Evolutionary conservation across 495 filamentous ascomycete genomes (phyloP).

Genomic region (Penicillium daleae): DNA sequence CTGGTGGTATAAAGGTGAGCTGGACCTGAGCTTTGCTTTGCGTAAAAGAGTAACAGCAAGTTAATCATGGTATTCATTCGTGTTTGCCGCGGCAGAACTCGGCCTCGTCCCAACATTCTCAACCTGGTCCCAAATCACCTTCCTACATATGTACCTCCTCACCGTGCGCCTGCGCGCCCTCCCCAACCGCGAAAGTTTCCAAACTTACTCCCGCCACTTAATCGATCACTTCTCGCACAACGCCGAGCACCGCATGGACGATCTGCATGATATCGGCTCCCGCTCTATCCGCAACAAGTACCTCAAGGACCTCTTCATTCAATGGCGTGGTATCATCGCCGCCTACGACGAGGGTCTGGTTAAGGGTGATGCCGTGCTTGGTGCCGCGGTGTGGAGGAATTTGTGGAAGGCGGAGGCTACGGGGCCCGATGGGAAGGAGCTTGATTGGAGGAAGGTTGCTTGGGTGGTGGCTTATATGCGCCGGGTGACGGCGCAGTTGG

Average conservation of each 20-base stretch:
- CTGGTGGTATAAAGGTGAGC: conserved; percentile 80
- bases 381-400: conserved; percentile 91
- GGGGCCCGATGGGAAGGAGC: conserved; percentile 51
- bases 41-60: too few relatives aligned
- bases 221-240: conserved; percentile 94
- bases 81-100: conserved; percentile 57
- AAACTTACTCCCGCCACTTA: conserved; percentile 72
- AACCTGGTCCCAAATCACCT: conserved; percentile 93
- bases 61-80: too few relatives aligned
- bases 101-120: conserved; percentile 81
- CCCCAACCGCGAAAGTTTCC: conserved; percentile 58
- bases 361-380: conserved; percentile 83
- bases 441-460: conserved; percentile 73
- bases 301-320: conserved; percentile 87
- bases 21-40: not conserved
- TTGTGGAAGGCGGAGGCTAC: conserved; percentile 70
- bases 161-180: conserved; percentile 83
- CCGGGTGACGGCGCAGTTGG: conserved; percentile 63
- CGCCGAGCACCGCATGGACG: conserved; percentile 84
- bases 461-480: conserved; percentile 81
- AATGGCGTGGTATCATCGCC: conserved; percentile 83
- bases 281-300: conserved; percentile 75
- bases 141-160: conserved; percentile 93
- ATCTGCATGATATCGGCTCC: conserved; percentile 67
- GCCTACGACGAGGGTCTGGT: conserved; percentile 87